phyloP scores from a whole-genome alignment of 768 basidiomycete species.

The Fomitopsis pulvina region DNA sequence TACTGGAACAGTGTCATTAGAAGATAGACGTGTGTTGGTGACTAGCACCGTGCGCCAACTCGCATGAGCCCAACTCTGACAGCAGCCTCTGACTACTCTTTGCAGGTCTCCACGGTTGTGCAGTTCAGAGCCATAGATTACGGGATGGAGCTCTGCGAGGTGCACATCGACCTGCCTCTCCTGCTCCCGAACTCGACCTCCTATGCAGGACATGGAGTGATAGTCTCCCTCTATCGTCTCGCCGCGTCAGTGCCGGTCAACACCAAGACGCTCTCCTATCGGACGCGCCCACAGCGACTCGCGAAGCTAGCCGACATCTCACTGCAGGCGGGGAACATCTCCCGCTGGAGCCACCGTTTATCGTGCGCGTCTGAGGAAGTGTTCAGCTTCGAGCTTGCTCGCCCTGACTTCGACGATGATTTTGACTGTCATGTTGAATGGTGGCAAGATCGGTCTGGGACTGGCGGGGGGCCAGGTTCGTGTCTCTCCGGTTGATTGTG shows the following conservation, averaged over 20 bases:
- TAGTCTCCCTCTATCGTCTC: not conserved
- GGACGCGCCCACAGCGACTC: not conserved
- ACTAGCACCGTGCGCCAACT: not conserved
- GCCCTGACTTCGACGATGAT: not conserved
- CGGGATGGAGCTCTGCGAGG: not conserved
- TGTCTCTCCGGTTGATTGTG: not conserved
- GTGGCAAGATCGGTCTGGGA: not conserved
- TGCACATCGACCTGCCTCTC: too few species aligned
- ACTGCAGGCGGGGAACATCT: not conserved
- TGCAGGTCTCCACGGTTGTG: not conserved
- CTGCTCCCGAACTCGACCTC: not conserved
- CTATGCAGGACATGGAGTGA: not conserved
- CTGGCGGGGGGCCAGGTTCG: not conserved
- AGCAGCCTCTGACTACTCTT: not conserved
- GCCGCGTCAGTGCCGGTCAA: not conserved
- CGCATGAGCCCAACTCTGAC: not conserved
- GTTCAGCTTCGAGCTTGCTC: not conserved
- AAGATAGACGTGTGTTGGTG: not conserved
- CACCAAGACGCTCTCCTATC: not conserved
- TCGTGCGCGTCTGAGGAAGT: not conserved
- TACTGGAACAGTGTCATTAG: not conserved
- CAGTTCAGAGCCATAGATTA: not conserved
- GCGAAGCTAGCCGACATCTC: not conserved
- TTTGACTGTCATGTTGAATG: not conserved
- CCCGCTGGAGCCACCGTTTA: not conserved